phyloP scores from a whole-genome alignment of 2,329 filamentous ascomycete genomes.

The Eutypa lata region DNA sequence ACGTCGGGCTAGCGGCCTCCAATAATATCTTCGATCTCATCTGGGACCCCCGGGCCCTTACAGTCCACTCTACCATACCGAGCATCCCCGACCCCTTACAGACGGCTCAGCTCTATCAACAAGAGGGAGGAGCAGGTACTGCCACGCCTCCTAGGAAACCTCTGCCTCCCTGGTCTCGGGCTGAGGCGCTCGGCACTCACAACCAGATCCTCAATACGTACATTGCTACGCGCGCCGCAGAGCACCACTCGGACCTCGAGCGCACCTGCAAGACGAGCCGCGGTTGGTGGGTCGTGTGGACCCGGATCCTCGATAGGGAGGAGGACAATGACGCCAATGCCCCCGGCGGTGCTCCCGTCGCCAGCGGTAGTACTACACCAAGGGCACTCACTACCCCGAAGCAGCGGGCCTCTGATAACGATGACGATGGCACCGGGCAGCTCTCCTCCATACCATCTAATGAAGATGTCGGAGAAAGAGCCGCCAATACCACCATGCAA shows the following conservation, averaged over 20 bases:
- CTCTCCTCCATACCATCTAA: no score
- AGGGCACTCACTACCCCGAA: not conserved
- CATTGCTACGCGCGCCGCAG: slow-evolving; percentile 37
- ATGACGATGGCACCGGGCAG: not conserved
- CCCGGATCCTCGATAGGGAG: slow-evolving; percentile 42
- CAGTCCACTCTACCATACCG: slow-evolving; percentile 62
- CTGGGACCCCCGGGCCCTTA: slow-evolving; percentile 56
- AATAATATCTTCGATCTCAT: slow-evolving; percentile 59
- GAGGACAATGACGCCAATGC: not conserved
- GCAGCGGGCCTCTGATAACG: not conserved
- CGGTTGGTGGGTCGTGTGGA: slow-evolving; percentile 71
- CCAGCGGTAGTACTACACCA: not conserved
- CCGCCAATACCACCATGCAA: no score
- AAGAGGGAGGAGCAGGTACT: no score
- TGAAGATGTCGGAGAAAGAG: no score
- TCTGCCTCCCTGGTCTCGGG: slow-evolving; percentile 49
- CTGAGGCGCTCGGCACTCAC: slow-evolving; percentile 64
- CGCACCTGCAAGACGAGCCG: slow-evolving; percentile 63
- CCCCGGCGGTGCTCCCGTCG: not conserved
- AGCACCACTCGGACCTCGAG: slow-evolving; percentile 44
- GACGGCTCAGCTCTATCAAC: slow-evolving; percentile 8
- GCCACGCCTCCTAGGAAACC: slow-evolving; percentile 13
- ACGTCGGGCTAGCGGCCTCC: slow-evolving; percentile 26
- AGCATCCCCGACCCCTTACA: slow-evolving; percentile 54
- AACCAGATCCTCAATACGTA: slow-evolving; percentile 60